Base-by-base conservation (phyloP, 768 basidiomycete species). In the Lactarius hatsudake region DNA sequence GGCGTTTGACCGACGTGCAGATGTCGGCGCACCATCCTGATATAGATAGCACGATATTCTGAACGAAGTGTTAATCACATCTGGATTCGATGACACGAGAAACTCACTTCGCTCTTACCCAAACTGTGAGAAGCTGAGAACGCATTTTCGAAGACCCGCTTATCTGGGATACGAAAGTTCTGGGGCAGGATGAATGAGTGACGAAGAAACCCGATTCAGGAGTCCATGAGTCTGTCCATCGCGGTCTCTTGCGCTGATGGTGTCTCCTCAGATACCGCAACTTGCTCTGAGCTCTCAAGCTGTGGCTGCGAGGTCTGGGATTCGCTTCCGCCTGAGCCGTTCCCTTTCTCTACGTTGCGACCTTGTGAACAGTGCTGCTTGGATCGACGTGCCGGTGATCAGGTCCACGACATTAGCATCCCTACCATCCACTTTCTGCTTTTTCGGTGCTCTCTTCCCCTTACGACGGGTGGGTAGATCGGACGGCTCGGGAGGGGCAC, bases 381-480 rank as follows among this genome's bases (percentile, higher is more conserved):
- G 43, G 42, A 18, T 68, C 67, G 43, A 60, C 7, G 26, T 64
- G 53, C 67, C 67, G 0, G 67, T 68, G 4, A 68, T 63, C 9
- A 55, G 20, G 59, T 64, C 67, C 59, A 68, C 42, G n/a, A 64
- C n/a, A 9, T 61, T 23, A 42, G n/a, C 53, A 13, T 68, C 58
- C 38, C 43, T 15, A 40, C 28, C 36, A 38, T 38, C 51, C 17
- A 23, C 42, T 34, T 61, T 63, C 28, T 63, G 58, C 28, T 56
- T 64, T 26, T 34, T 45, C 23, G 51, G 53, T 18, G 58, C 42
- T n/a, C 42, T 53, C 53, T 56, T 67, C 23, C 62, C 48, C 53
- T 67, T 67, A 15, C 51, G 32, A 20, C 12, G 51, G 23, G 61
- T 54, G 12, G 62, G 48, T 32, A 23, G 30, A 7, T 36, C 42